Evolutionary conservation across 768 basidiomycete genomes (phyloP), one percentile per base, ranked within the genome.

Genomic region (Termitomyces sp.): DNA sequence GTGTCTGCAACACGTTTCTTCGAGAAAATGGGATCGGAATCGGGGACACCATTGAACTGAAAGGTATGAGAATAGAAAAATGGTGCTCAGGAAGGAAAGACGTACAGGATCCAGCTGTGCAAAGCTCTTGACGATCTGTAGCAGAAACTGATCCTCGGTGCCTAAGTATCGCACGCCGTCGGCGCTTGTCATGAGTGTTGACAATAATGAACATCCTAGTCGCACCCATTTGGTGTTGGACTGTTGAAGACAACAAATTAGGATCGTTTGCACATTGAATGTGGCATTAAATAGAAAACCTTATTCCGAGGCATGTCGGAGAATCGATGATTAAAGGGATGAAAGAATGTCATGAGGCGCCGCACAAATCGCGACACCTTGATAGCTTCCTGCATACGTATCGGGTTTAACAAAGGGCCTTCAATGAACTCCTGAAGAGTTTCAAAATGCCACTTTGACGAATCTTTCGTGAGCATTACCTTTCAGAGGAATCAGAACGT

Each of bases 351-450:
- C 79, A 96, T 87, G n/a, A 99, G 75, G 36, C 93, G 80, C n/a
- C 89, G 83, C 57, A 96, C 86, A 64, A 95, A 96, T 63, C 91
- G 86, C 13, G 91, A 88, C 15, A 88, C 93, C 68, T 88, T 90
- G 68, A 96, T 91, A 3, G 93, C 93, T 72, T 99, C 97, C 68
- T 99, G 96, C 70, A 98, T 81, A 39, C 97, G 80, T 68, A 92
- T 92, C 2, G 93, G 87, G 66, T 95, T 96, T 49, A 95, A 77
- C 57, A 99, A 74, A 2, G 96, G 94, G 0, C 97, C 97, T 65
- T 98, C 94, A 31, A 98, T 81, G 9, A 98, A 76, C 42, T 95
- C 94, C 64, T 91, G 84, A 55, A 98, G 76, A 20, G 86, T 82
- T 12, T 98, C 95, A 68, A 89, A 93, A 65, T 90, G 91, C 97